Conservation (phyloP, 75 land plant species). For the Sequoia sempervirens region DNA sequence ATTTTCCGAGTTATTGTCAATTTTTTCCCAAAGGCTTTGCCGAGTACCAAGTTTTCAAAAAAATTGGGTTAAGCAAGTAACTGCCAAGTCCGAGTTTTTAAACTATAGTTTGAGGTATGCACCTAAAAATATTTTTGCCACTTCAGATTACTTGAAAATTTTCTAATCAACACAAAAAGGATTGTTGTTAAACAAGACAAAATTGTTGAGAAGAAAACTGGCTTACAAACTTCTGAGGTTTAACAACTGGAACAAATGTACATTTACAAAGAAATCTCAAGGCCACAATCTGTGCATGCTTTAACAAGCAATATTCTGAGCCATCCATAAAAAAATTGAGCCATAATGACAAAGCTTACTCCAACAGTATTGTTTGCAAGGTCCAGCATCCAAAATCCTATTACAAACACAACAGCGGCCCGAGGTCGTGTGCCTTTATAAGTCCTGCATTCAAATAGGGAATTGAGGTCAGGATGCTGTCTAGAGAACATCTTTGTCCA, state of each 20-base stretch:
- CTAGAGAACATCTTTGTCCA: not conserved
- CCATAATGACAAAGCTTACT: slow-evolving; percentile 27
- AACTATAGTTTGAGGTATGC: not conserved
- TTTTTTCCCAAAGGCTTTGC: no score
- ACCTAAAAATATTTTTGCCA: not conserved
- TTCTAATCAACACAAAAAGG: not conserved
- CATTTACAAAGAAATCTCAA: not conserved
- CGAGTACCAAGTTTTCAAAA: no score
- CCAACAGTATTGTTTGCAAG: slow-evolving; percentile 97
- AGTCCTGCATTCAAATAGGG: slow-evolving; percentile 29
- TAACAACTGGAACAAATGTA: not conserved
- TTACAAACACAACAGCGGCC: slow-evolving; percentile 78
- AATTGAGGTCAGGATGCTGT: not conserved
- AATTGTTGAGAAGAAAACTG: not conserved
- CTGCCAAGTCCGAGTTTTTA: no score
- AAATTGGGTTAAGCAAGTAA: no score
- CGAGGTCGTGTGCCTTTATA: slow-evolving; percentile 65
- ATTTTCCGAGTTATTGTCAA: no score
- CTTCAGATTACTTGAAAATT: not conserved
- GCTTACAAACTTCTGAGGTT: not conserved
- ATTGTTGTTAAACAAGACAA: not conserved
- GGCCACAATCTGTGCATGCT: not conserved
- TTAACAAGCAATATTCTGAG: not conserved
- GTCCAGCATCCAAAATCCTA: slow-evolving; percentile 98
- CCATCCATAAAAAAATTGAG: not conserved